A percentile compares a stretch with the other conserved stretches of the same genome.
Evolutionary conservation across 225 moss, liverwort and hornwort genomes (phyloP).

Genomic region (Polytrichum formosum): DNA sequence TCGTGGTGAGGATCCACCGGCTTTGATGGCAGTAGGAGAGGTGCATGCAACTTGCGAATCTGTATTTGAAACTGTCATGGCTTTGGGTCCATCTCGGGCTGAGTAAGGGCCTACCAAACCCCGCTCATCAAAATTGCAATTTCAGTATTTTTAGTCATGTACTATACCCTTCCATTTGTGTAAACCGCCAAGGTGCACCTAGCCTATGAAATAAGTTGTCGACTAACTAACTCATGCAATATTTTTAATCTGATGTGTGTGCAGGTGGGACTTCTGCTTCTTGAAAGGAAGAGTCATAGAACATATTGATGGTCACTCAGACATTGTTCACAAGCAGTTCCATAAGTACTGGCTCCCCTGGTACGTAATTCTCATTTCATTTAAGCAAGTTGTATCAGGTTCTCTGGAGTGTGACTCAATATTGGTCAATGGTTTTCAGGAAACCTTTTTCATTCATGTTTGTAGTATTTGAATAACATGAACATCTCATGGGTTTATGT

Average conservation of each 20-base stretch:
- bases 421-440: too few species aligned
- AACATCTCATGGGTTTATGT: too few species aligned
- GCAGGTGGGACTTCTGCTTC: constrained; percentile 98
- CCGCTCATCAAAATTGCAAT: not conserved
- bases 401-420: too few species aligned
- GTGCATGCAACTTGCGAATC: constrained; percentile 88
- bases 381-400: too few species aligned
- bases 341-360: constrained; percentile 79
- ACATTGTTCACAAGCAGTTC: constrained; percentile 91
- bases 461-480: too few species aligned
- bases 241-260: not conserved
- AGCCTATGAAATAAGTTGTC: too few species aligned
- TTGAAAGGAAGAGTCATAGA: constrained; percentile 83
- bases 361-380: constrained; percentile 22
- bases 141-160: too few species aligned
- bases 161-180: too few species aligned
- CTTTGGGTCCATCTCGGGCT: constrained; percentile 75
- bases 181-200: too few species aligned
- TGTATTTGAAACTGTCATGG: constrained; percentile 89
- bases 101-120: constrained; percentile 48
- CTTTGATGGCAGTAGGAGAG: constrained; percentile 91
- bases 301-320: constrained; percentile 95
- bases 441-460: too few species aligned
- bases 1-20: constrained; percentile 92
- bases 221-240: too few species aligned